Percentiles rank a stretch among this genome's conserved stretches.
Evolutionary conservation across 345 rosid species (phyloP).

Genomic region (Eucalyptus sp.): DNA sequence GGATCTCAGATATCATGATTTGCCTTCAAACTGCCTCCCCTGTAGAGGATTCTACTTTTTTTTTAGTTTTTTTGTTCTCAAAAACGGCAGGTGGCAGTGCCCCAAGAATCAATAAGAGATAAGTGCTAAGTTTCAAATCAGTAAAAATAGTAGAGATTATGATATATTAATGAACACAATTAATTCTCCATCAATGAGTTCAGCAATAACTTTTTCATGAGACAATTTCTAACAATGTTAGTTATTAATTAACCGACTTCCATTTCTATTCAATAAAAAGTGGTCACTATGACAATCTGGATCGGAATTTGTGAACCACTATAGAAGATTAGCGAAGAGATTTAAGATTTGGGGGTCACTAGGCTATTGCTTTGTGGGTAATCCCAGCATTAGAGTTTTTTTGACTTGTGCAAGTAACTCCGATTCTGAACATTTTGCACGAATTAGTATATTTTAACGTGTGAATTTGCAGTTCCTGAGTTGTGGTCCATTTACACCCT

Average conservation of each 20-base stretch:
- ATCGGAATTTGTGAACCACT: background rate
- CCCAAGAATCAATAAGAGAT: background rate
- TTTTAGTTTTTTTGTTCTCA: background rate
- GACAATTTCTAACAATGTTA: background rate
- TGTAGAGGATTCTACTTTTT: background rate
- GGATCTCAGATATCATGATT: background rate
- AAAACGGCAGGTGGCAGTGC: background rate
- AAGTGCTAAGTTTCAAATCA: background rate
- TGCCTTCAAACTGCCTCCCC: background rate
- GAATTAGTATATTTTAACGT: accelerated
- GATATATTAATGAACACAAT: background rate
- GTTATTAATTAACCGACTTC: background rate
- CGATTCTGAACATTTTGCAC: background rate
- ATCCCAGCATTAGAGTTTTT: background rate
- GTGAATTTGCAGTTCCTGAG: accelerated
- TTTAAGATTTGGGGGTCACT: background rate
- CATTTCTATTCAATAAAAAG: background rate
- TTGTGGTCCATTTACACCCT: too few species aligned
- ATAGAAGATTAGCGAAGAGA: background rate
- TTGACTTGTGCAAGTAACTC: background rate
- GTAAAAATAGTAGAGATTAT: background rate
- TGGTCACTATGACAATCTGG: background rate
- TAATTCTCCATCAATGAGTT: background rate
- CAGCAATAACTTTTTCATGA: background rate
- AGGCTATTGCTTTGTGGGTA: background rate